Evolutionary conservation across 1,284 basidiomycete genomes (phyloP).

Genomic region (Malassezia restricta): DNA sequence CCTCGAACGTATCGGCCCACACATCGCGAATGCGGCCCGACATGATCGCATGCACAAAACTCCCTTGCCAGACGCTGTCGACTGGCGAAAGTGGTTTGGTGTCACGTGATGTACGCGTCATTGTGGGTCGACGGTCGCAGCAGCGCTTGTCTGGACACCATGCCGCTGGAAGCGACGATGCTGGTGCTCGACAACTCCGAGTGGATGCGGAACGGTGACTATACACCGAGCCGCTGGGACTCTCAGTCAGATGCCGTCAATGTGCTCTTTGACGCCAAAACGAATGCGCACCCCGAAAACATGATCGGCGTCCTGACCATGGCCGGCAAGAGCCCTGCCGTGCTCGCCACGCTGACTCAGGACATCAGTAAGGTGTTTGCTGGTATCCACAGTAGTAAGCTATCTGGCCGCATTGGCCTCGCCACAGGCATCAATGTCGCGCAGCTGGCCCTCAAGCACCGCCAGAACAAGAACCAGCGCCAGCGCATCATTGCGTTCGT

Average conservation of each 20-base stretch:
- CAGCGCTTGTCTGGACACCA: constrained; percentile 13
- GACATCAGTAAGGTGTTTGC: constrained; percentile 82
- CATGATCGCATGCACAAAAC: constrained; percentile 19
- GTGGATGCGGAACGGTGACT: constrained; percentile 68
- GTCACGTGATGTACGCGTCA: neutral
- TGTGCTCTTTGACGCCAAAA: constrained; percentile 82
- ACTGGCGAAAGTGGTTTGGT: neutral
- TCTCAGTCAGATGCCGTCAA: constrained; percentile 86
- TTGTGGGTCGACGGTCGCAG: neutral
- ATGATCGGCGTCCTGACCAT: constrained; percentile 95
- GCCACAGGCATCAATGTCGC: constrained; percentile 82
- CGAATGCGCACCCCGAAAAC: constrained; percentile 82
- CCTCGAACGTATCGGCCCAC: constrained; percentile 84
- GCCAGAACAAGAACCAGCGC: constrained; percentile 94
- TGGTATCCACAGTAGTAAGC: constrained; percentile 61
- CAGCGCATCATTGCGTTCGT: constrained; percentile 90
- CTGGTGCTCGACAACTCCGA: constrained; percentile 47
- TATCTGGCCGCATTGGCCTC: constrained; percentile 71
- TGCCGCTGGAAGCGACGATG: constrained; percentile 46
- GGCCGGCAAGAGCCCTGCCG: constrained; percentile 66
- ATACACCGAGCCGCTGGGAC: constrained; percentile 65
- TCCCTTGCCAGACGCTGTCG: neutral
- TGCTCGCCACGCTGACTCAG: constrained; percentile 87
- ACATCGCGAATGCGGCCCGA: constrained; percentile 55
- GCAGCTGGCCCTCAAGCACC: constrained; percentile 89